A percentile compares a stretch with the other conserved stretches of the same genome.
These are phyloP conservation scores for Phaffia australis DNA, from an alignment of 768 basidiomycete species.

Conservation along the genomic window DNA sequence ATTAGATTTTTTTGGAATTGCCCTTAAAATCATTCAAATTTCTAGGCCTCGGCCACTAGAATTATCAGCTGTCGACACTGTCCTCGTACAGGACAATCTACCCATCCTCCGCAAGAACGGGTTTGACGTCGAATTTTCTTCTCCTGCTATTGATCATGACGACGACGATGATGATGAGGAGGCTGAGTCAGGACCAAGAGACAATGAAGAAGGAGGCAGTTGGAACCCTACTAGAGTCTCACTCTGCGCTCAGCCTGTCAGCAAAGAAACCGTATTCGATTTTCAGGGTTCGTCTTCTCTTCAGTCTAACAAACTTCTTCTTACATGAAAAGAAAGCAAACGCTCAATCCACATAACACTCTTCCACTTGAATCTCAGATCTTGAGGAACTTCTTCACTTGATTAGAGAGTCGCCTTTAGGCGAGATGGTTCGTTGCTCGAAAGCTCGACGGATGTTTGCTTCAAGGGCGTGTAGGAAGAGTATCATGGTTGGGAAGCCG, in stretches of 20 bases:
- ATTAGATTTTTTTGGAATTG: too few species aligned
- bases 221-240: constrained; percentile 39
- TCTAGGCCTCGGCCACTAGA: constrained; percentile 64
- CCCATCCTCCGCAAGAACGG: constrained; percentile 77
- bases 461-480: constrained; percentile 86
- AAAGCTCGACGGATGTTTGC: constrained; percentile 96
- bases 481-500: constrained; percentile 88
- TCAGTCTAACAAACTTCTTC: constrained; percentile 8
- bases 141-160: too few species aligned
- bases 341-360: constrained; percentile 14
- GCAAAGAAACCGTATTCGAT: constrained; percentile 81
- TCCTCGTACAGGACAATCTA: constrained; percentile 74
- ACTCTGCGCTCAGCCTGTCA: constrained; percentile 73
- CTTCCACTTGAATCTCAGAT: constrained; percentile 46
- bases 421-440: constrained; percentile 79
- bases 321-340: constrained; percentile 1
- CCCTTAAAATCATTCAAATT: background rate
- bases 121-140: constrained; percentile 63
- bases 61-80: constrained; percentile 78
- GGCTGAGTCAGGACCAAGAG: constrained; percentile 31
- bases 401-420: constrained; percentile 62
- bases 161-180: constrained; percentile 37
- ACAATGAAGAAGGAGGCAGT: too few species aligned
- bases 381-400: constrained; percentile 84
- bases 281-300: constrained; percentile 53